Conservation (phyloP, 2,329 filamentous ascomycete species). For the Epicoccum sorghinum region DNA sequence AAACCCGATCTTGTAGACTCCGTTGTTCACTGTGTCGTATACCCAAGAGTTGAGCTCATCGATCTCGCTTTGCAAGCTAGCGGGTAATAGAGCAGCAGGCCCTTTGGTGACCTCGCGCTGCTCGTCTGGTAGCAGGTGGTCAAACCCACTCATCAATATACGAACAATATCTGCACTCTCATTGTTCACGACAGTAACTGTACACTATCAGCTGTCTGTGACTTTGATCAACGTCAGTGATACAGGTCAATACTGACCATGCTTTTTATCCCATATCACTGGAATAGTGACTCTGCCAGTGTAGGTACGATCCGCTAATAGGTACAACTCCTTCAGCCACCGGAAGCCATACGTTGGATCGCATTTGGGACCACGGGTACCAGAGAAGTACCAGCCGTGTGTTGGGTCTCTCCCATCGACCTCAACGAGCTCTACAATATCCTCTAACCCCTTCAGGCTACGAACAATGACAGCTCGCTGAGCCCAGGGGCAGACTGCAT, state of each 20-base stretch:
- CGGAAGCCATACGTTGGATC: conserved; percentile 42
- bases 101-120: conserved; percentile 61
- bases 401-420: conserved; percentile 43
- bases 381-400: conserved; percentile 44
- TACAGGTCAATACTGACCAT: conserved; percentile 24
- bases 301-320: conserved; percentile 64
- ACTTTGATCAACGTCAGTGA: not conserved
- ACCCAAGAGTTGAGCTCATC: conserved; percentile 82
- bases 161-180: conserved; percentile 45
- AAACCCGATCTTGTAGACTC: conserved; percentile 71
- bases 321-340: conserved; percentile 69
- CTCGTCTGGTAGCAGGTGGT: conserved; percentile 46
- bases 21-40: conserved; percentile 67
- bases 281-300: conserved; percentile 76
- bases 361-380: conserved; percentile 30
- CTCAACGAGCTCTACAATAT: conserved; percentile 56
- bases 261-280: conserved; percentile 73
- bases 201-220: conserved; percentile 8
- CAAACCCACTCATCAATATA: conserved; percentile 43
- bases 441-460: conserved; percentile 58
- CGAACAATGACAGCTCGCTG: conserved; percentile 57
- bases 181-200: conserved; percentile 44
- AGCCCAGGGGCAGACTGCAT: conserved; percentile 68
- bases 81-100: conserved; percentile 70
- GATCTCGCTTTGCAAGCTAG: conserved; percentile 68